Evolutionary conservation across 495 filamentous ascomycete genomes (phyloP).

Genomic region (Lophiotrema nucula): DNA sequence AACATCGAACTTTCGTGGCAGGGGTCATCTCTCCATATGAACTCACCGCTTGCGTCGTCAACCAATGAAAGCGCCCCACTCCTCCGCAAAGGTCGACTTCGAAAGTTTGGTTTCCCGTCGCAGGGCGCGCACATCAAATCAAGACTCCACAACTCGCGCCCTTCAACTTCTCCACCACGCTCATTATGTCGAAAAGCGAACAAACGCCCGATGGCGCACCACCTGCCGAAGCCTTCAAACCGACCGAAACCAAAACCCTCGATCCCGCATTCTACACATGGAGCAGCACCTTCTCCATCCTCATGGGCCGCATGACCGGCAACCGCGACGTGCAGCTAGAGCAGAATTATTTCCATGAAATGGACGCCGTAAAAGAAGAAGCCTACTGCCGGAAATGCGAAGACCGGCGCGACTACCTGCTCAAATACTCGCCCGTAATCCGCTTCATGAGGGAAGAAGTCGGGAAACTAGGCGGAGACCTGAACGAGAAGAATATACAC

Average conservation of each 20-base stretch:
- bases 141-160: slow-evolving; percentile 4
- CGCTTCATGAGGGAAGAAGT: slow-evolving; percentile 81
- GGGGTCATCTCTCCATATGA: neutral
- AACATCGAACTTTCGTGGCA: neutral
- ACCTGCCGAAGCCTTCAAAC: neutral
- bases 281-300: slow-evolving; percentile 74
- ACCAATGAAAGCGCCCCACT: slow-evolving; percentile 12
- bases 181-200: neutral
- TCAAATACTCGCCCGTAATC: slow-evolving; percentile 78
- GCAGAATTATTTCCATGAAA: slow-evolving; percentile 60
- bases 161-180: neutral
- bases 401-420: slow-evolving; percentile 70
- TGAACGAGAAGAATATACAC: slow-evolving; percentile 71
- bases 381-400: slow-evolving; percentile 77
- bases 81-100: slow-evolving; percentile 13
- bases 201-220: slow-evolving; percentile 8
- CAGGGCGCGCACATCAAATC: neutral
- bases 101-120: slow-evolving; percentile 14
- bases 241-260: slow-evolving; percentile 12
- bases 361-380: slow-evolving; percentile 64
- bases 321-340: slow-evolving; percentile 59
- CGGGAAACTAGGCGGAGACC: slow-evolving; percentile 66
- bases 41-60: neutral
- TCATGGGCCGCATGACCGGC: slow-evolving; percentile 61
- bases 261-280: slow-evolving; percentile 54